Evolutionary conservation across 306 rosid genomes (phyloP), one percentile per base, ranked within the genome.

Genomic region (Urtica urens): DNA sequence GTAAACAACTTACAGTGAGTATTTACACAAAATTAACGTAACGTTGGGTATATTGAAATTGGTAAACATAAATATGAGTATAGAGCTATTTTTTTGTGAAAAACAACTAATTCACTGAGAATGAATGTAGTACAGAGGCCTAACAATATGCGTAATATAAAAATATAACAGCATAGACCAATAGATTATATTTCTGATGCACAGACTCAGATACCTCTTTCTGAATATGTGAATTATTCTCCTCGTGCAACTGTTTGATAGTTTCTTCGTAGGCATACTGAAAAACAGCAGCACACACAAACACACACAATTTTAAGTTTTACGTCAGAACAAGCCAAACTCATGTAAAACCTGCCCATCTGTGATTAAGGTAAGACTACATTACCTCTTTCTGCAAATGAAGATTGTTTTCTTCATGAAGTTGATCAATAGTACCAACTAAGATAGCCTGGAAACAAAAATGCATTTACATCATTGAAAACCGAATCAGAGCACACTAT

Each of bases 231-330:
- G 67, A 52, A 55, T 45, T 78, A n/a, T 55, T 65, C 60, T 77
- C 93, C 48, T 66, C 57, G 57, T 11, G 66, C 57, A 83, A 60
- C 46, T 39, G 62, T 51, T 59, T 78, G 42, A 73, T 55, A 30
- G 70, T 46, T 67, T 78, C 86, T 56, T 78, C 77, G 65, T 73
- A 64, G 22, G 34, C 26, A 58, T 28, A 63, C 94, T 83, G 82
- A 53, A 55, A 63, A 67, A 53, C 33, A 62, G 46, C 59, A 43
- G 39, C 12, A 57, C 17, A 51, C 54, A 49, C 23, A n/a, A 16
- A 1, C 46, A 61, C 53, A 62, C 60, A 44, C n/a, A n/a, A n/a
- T n/a, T n/a, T n/a, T n/a, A n/a, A n/a, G n/a, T n/a, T n/a, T n/a
- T n/a, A n/a, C 6, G 11, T 40, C 18, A 1, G 20, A 46, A 37